Evolutionary conservation across 345 rosid genomes (phyloP).

Genomic region (Acer saccharum): DNA sequence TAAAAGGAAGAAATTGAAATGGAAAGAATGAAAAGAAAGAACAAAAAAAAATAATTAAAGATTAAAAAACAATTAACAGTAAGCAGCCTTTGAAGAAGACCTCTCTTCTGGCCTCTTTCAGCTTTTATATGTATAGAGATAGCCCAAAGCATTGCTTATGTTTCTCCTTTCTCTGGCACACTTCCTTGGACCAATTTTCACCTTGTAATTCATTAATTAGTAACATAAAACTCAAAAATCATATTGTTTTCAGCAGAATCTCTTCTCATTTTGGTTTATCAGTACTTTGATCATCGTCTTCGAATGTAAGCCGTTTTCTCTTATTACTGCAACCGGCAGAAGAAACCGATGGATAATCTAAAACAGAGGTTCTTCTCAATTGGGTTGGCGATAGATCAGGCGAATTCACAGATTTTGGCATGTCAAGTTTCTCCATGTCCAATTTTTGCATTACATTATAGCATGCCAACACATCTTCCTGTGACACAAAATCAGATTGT

Average conservation of each 20-base stretch:
- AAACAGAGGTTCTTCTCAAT: conserved; percentile 16
- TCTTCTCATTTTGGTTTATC: conserved; percentile 23
- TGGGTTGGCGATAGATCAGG: conserved; percentile 24
- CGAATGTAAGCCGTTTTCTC: conserved; percentile 40
- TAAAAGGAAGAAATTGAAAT: not conserved
- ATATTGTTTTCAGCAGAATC: not conserved
- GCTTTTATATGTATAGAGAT: conserved; percentile 18
- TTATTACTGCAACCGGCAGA: conserved; percentile 25
- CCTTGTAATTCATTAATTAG: conserved; percentile 8
- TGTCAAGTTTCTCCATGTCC: conserved; percentile 25
- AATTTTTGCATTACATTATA: conserved; percentile 44
- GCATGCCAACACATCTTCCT: conserved; percentile 58
- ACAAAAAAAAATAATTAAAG: not conserved
- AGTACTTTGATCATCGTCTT: conserved; percentile 19
- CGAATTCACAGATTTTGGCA: conserved; percentile 6
- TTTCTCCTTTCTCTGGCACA: conserved; percentile 17
- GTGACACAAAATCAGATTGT: conserved; percentile 22
- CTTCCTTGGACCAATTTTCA: conserved; percentile 5
- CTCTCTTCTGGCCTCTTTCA: conserved; percentile 15
- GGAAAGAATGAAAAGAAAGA: not conserved
- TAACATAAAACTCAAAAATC: conserved; percentile 1
- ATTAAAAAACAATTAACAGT: not conserved
- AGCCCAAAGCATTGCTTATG: conserved; percentile 24
- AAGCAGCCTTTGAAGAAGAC: conserved; percentile 22
- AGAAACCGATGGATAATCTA: conserved; percentile 29